Base-by-base conservation (phyloP, 192 early-diverging fungal species). In the Phlyctochytrium bullatum region DNA sequence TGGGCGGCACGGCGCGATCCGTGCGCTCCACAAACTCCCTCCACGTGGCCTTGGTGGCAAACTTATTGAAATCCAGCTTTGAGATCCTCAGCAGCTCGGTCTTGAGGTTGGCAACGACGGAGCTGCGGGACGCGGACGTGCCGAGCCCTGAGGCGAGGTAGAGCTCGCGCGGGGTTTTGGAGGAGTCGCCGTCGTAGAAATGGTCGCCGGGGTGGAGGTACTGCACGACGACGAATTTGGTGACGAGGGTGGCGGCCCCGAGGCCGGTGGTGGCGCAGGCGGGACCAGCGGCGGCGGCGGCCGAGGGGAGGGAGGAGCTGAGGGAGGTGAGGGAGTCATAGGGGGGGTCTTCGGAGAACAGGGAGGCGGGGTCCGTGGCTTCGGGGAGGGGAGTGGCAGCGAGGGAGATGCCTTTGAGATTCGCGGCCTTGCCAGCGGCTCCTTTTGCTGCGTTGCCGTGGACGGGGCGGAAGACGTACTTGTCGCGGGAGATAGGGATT, bases 61-160 rank as follows among this genome's bases (percentile, higher is more conserved):
- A 66, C 58, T 72, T 72, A 27, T 73, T 72, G 32, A 76, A 76
- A 60, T 76, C 75, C 1, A 73, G 28, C 59, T 76, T 76, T 1
- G 69, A 65, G 17, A 76, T 76, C 29, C 52, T 51, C 32, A 76
- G 52, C 12, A 73, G 29, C 36, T 72, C 66, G 34, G 25, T 36
- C 34, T 68, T 62, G 20, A 57, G 16, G 47, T 67, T 72, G 27
- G 75, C 58, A 6, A 76, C 40, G 12, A 76, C 62, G 14, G 65
- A 62, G 2, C 60, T 63, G 29, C 50, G 23, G 23, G 65, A 31
- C 2, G 61, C 61, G 23, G 65, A 66, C 31, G 53, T 52, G 14
- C 52, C 30, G 6, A 53, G 36, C 3, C 31, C 28, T 2, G 61
- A 61, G 1, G 47, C 34, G 24, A 40, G 17, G 59, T 17, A 31